phyloP scores from a whole-genome alignment of 2,329 filamentous ascomycete species.

The Chaetomiaceae sp. region DNA sequence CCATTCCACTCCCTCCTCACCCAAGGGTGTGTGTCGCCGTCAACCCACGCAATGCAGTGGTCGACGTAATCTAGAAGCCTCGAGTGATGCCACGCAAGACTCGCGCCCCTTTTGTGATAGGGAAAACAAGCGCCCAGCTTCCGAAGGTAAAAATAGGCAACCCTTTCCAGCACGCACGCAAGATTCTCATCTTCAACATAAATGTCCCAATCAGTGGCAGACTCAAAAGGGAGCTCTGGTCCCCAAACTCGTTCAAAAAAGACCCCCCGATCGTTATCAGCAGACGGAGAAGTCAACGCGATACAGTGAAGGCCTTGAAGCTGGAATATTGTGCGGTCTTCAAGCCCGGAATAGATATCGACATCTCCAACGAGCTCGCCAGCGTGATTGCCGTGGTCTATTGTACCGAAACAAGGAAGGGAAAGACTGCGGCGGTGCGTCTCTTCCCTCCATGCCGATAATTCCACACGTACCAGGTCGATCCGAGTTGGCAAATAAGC shows the following conservation, averaged over 20 bases:
- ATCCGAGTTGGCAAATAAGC: conserved; percentile 6
- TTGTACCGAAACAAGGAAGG: neutral
- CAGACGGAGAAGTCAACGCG: neutral
- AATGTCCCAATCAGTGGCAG: neutral
- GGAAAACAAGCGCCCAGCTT: no score
- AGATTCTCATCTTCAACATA: neutral
- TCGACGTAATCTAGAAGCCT: neutral
- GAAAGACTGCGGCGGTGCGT: neutral
- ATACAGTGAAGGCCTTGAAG: neutral
- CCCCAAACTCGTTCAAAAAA: neutral
- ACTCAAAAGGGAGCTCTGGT: neutral
- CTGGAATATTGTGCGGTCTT: neutral
- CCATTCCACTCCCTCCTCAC: neutral
- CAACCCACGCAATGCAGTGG: neutral
- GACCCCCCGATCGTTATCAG: neutral
- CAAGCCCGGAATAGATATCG: neutral
- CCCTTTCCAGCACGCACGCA: neutral
- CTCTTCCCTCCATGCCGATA: neutral
- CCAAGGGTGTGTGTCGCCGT: neutral
- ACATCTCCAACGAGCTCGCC: neutral
- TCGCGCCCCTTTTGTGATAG: no score
- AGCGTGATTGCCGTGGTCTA: neutral
- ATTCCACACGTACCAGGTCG: neutral
- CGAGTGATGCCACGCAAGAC: neutral
- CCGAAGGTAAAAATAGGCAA: neutral